Conservation (phyloP, 768 basidiomycete genomes). For the Tricholoma sp. region DNA sequence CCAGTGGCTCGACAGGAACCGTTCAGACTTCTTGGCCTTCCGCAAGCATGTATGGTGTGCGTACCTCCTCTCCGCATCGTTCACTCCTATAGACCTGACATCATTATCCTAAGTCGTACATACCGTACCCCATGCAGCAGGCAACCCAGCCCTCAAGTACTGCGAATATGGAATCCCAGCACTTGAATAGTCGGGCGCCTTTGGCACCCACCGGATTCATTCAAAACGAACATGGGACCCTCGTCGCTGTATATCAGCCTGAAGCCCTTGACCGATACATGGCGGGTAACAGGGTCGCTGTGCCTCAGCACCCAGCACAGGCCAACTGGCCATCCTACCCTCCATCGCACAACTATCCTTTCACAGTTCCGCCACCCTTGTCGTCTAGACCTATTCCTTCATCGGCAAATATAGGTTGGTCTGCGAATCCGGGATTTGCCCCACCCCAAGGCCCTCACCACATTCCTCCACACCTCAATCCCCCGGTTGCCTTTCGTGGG, state of each 20-base stretch:
- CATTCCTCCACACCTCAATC: constrained; percentile 8
- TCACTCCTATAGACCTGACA: constrained; percentile 1
- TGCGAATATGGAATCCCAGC: constrained; percentile 24
- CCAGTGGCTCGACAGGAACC: constrained; percentile 21
- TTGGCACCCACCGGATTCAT: constrained; percentile 64
- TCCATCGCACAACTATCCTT: constrained; percentile 21
- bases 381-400: constrained; percentile 17
- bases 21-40: constrained; percentile 33
- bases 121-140: constrained; percentile 42
- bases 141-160: constrained; percentile 25
- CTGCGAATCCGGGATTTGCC: constrained; percentile 16
- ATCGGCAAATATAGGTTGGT: constrained; percentile 19
- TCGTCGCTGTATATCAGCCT: constrained; percentile 65
- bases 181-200: constrained; percentile 42
- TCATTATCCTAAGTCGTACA: constrained; percentile 33
- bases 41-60: constrained; percentile 43
- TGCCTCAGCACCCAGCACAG: constrained; percentile 22
- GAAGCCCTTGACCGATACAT: constrained; percentile 70
- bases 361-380: constrained; percentile 23
- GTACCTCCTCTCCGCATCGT: constrained; percentile 15
- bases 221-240: constrained; percentile 67
- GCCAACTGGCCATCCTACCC: constrained; percentile 30
- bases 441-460: constrained; percentile 16
- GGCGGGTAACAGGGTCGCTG: constrained; percentile 33
- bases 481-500: constrained; percentile 13